These are phyloP conservation scores for Cladosporium sp. DNA, from an alignment of 2,329 filamentous ascomycete genomes.

Conservation along the genomic window DNA sequence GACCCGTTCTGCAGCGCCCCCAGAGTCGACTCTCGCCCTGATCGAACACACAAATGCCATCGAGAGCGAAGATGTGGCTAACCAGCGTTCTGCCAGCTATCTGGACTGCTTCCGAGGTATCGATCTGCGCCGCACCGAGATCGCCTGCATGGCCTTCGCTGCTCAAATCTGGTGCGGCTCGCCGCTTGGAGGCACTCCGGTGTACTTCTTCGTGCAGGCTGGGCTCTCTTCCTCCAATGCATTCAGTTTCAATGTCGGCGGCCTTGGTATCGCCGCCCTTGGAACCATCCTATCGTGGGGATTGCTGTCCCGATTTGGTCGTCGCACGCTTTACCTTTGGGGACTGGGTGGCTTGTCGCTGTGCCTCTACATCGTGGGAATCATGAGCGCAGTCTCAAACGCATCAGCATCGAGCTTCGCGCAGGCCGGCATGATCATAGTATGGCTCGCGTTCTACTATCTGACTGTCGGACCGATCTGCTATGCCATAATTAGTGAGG, in stretches of 20 bases:
- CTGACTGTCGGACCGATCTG: slow-evolving; percentile 84
- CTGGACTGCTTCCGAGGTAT: slow-evolving; percentile 40
- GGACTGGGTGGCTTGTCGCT: slow-evolving; percentile 25
- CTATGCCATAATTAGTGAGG: slow-evolving; percentile 33
- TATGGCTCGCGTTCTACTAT: slow-evolving; percentile 80
- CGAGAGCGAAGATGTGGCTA: slow-evolving; percentile 30
- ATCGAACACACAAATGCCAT: slow-evolving; percentile 38
- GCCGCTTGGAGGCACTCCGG: slow-evolving; percentile 37
- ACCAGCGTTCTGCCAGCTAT: slow-evolving; percentile 32
- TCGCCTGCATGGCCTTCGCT: slow-evolving; percentile 35
- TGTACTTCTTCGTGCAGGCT: slow-evolving; percentile 40
- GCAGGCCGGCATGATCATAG: slow-evolving; percentile 26
- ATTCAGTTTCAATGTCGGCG: slow-evolving; percentile 34
- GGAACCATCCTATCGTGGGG: slow-evolving; percentile 37
- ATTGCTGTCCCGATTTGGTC: slow-evolving; percentile 37
- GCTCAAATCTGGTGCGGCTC: slow-evolving; percentile 36
- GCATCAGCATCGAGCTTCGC: slow-evolving; percentile 15
- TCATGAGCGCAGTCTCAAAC: slow-evolving; percentile 19
- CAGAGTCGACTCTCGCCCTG: slow-evolving; percentile 35
- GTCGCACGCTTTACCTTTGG: slow-evolving; percentile 38
- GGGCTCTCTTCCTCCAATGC: slow-evolving; percentile 34
- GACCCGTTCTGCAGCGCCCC: slow-evolving; percentile 30
- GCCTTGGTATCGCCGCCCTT: slow-evolving; percentile 25
- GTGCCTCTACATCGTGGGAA: slow-evolving; percentile 27
- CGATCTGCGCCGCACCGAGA: slow-evolving; percentile 49